Evolutionary conservation across 208 protist genomes (phyloP).

Genomic region (Leishmania major): DNA sequence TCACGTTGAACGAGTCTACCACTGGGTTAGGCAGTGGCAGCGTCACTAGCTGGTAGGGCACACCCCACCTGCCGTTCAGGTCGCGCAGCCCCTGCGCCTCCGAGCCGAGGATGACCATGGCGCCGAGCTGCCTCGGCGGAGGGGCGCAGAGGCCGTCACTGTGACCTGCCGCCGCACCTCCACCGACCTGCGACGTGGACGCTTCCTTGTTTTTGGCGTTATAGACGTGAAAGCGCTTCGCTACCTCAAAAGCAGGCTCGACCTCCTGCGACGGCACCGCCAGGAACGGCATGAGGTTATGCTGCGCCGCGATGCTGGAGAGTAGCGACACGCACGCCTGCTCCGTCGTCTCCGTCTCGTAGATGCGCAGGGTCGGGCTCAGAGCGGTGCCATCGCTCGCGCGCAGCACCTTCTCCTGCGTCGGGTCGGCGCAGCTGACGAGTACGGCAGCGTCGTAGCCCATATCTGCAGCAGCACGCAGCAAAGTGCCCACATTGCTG

Average conservation of each 20-base stretch:
- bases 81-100: slow-evolving; percentile 68
- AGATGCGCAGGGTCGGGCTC: slow-evolving; percentile 42
- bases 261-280: slow-evolving; percentile 79
- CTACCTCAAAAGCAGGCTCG: slow-evolving; percentile 67
- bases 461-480: slow-evolving; percentile 76
- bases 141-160: slow-evolving; percentile 2
- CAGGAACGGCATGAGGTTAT: slow-evolving; percentile 71
- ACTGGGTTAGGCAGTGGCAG: slow-evolving; percentile 70
- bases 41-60: slow-evolving; percentile 65
- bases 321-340: slow-evolving; percentile 58
- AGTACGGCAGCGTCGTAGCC: slow-evolving; percentile 76
- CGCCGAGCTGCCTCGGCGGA: slow-evolving; percentile 34
- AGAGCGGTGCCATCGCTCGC: slow-evolving; percentile 77
- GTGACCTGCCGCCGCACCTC: neutral
- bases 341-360: slow-evolving; percentile 20
- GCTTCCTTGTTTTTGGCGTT: slow-evolving; percentile 27
- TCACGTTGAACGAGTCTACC: slow-evolving; percentile 84
- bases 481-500: slow-evolving; percentile 78
- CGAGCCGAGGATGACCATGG: slow-evolving; percentile 82
- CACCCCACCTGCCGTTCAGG: slow-evolving; percentile 54
- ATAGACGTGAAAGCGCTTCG: slow-evolving; percentile 60
- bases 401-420: slow-evolving; percentile 87
- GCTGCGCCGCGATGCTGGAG: slow-evolving; percentile 54
- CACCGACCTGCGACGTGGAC: neutral
- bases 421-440: slow-evolving; percentile 70